Evolutionary conservation across 2,329 filamentous ascomycete species (phyloP).

Genomic region (Fusarium tuaranense): DNA sequence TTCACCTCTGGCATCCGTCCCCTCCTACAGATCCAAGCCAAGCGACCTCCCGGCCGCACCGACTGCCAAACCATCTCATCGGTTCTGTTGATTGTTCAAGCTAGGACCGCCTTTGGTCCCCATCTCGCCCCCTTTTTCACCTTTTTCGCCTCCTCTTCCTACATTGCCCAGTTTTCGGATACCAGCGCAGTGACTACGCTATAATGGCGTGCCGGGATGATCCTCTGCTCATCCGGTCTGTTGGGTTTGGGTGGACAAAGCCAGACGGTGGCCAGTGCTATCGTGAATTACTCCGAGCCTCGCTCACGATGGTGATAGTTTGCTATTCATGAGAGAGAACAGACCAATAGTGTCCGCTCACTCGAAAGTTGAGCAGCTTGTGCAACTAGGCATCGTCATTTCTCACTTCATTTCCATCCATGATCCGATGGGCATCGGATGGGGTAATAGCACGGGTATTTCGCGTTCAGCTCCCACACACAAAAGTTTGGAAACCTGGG

Average conservation of each 20-base stretch:
- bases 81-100: constrained; percentile 20
- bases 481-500: not conserved
- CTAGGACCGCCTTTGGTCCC: constrained; percentile 16
- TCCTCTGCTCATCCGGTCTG: constrained; percentile 37
- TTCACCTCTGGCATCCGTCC: constrained; percentile 21
- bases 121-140: not conserved
- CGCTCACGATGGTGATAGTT: not conserved
- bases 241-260: constrained; percentile 22
- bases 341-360: not conserved
- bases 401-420: not conserved
- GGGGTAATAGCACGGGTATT: constrained; percentile 5
- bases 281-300: not conserved
- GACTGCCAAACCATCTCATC: constrained; percentile 31
- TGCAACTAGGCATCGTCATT: not conserved
- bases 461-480: not conserved
- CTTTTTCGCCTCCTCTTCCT: constrained; percentile 1
- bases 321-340: not conserved
- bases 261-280: not conserved
- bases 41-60: constrained; percentile 21
- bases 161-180: constrained; percentile 12
- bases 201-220: constrained; percentile 39
- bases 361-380: not conserved
- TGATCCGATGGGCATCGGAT: not conserved
- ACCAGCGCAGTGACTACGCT: constrained; percentile 35
- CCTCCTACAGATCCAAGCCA: constrained; percentile 19